Evolutionary conservation across 805 yeast species (phyloP).

Genomic region (Lipomyces anomalus): DNA sequence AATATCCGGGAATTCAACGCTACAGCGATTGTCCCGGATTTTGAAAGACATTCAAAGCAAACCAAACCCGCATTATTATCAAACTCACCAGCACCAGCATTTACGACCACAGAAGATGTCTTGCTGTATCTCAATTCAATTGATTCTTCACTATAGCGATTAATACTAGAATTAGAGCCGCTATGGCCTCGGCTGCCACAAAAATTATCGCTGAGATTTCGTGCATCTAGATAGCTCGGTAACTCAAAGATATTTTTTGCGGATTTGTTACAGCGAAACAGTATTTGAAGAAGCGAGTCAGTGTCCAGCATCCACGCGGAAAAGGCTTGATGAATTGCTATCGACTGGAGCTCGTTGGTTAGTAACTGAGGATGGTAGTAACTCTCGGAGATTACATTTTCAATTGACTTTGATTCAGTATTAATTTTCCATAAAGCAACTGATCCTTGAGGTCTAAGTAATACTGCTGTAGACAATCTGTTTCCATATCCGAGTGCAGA

Average conservation of each 20-base stretch:
- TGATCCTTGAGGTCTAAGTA: too few species aligned
- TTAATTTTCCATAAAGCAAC: too few species aligned
- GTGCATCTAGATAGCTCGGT: too few species aligned
- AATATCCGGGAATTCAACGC: constrained; percentile 13
- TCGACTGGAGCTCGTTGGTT: too few species aligned
- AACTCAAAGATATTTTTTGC: neutral
- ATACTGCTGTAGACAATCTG: too few species aligned
- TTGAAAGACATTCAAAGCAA: constrained; percentile 11
- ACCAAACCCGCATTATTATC: constrained; percentile 1
- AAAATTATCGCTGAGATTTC: neutral
- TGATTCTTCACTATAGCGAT: constrained; percentile 8
- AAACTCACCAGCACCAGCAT: constrained; percentile 21
- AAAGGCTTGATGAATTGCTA: too few species aligned
- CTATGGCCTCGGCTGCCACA: neutral
- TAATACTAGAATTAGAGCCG: neutral
- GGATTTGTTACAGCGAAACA: constrained; percentile 11
- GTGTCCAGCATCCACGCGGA: constrained; percentile 16
- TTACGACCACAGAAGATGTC: constrained; percentile 2
- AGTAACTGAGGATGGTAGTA: too few species aligned
- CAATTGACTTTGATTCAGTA: too few species aligned
- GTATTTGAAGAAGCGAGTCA: constrained; percentile 10
- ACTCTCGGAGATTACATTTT: too few species aligned
- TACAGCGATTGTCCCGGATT: constrained; percentile 8
- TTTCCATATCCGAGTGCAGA: too few species aligned
- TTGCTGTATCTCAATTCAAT: constrained; percentile 11